Conservation (phyloP, 2,329 filamentous ascomycete species). For the Nectriaceae sp. region DNA sequence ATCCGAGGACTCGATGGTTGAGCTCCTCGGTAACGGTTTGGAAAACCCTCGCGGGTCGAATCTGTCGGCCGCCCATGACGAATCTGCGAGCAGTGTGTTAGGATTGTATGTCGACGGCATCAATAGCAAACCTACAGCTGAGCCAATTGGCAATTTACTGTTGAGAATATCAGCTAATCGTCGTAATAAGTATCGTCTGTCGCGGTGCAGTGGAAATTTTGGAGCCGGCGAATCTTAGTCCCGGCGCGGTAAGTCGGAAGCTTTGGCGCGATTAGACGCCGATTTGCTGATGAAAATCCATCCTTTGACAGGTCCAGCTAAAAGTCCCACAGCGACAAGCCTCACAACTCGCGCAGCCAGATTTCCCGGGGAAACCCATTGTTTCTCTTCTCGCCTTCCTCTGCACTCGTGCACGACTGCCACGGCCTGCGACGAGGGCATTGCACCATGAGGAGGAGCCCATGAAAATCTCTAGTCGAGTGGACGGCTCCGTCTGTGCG, state of each 20-base stretch:
- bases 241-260: constrained; percentile 23
- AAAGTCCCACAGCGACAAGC: constrained; percentile 19
- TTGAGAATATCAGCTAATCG: constrained; percentile 13
- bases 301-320: constrained; percentile 12
- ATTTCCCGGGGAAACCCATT: constrained; percentile 19
- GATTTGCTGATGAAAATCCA: constrained; percentile 23
- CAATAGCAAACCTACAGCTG: constrained; percentile 11
- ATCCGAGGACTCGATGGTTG: constrained; percentile 40
- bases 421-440: constrained; percentile 17
- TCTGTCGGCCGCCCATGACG: constrained; percentile 46
- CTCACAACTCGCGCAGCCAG: constrained; percentile 23
- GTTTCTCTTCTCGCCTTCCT: background rate
- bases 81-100: constrained; percentile 12
- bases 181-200: constrained; percentile 11
- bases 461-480: constrained; percentile 62
- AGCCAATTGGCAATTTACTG: constrained; percentile 21
- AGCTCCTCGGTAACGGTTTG: constrained; percentile 47
- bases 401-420: constrained; percentile 3
- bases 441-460: constrained; percentile 53
- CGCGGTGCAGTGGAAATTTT: constrained; percentile 32
- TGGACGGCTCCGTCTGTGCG: constrained; percentile 61
- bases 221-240: constrained; percentile 34
- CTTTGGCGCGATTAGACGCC: constrained; percentile 21
- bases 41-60: constrained; percentile 49
- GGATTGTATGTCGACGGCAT: background rate